Evolutionary conservation across 345 rosid species (phyloP), one percentile per base, ranked within the genome.

Genomic region (Reutealis trisperma): DNA sequence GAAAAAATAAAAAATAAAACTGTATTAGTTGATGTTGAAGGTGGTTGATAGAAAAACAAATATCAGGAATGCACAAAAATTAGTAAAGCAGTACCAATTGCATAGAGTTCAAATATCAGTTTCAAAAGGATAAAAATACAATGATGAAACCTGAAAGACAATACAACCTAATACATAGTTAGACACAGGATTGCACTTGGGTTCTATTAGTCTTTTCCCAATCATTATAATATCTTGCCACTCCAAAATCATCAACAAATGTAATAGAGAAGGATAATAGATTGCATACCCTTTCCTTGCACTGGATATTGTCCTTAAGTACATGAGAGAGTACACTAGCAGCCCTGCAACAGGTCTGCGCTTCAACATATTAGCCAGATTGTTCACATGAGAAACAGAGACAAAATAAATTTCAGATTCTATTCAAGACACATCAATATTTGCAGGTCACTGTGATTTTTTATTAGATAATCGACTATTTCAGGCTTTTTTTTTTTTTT

Each of bases 331-430:
- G 92, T 58, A 94, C 91, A 83, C 96, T 94, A 51, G 99, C 97
- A 85, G 98, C 97, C 83, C 99, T 88, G 90, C 97, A 87, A 85
- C 97, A 94, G 76, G 86, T 90, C 99, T 96, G 89, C 76, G 80
- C 71, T 78, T 84, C 63, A 84, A 80, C 81, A 45, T 51, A 79
- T 82, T 66, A 85, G 87, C 70, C n/a, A 21, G 61, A 73, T 63
- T 54, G 10, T 77, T 60, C 80, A 79, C 1, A 32, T 34, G 45
- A 68, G 70, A 58, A 70, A 30, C 67, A 76, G 60, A 34, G 6
- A 54, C 9, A 47, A 3, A 59, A 34, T 47, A 73, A 67, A 79
- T 67, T 37, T 51, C 57, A 75, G 27, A 41, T 22, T 76, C 71
- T 14, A 81, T 1, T 41, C 32, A 54, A 71, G 8, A 58, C 51